Conservation (phyloP, 306 rosid genomes). For the Prinsepia uniflora region DNA sequence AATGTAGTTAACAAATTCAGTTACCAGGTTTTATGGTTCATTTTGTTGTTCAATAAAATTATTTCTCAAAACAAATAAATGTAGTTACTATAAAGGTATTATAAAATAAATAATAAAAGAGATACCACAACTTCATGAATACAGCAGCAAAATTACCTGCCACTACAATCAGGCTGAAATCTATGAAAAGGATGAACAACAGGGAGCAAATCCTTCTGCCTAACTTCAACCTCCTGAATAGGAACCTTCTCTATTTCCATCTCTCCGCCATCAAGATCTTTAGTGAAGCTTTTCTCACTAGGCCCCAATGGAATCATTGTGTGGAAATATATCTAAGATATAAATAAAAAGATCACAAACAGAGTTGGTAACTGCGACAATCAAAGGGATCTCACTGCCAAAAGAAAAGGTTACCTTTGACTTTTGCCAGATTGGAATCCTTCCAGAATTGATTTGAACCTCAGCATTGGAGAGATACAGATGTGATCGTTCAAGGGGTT, state of each 20-base stretch:
- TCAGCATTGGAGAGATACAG: slow-evolving; percentile 75
- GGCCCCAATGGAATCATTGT: slow-evolving; percentile 50
- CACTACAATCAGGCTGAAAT: slow-evolving; percentile 60
- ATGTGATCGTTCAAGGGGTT: slow-evolving; percentile 51
- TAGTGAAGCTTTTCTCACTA: slow-evolving; percentile 34
- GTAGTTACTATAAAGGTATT: too few species aligned
- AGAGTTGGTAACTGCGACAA: slow-evolving; percentile 20
- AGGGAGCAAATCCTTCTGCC: slow-evolving; percentile 78
- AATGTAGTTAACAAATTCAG: too few species aligned
- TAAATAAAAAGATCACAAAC: slow-evolving; percentile 26
- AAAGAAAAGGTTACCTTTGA: slow-evolving; percentile 57
- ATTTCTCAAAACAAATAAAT: too few species aligned
- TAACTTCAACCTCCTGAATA: slow-evolving; percentile 64
- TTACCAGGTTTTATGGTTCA: too few species aligned
- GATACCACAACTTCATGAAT: background rate
- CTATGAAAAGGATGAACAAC: slow-evolving; percentile 67
- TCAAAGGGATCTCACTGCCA: slow-evolving; percentile 13
- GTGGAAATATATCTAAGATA: slow-evolving; percentile 63
- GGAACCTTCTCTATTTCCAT: slow-evolving; percentile 73
- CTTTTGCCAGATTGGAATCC: slow-evolving; percentile 88
- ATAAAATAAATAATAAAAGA: too few species aligned
- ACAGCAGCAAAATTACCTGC: slow-evolving; percentile 50
- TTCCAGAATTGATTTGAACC: slow-evolving; percentile 73
- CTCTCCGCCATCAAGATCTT: slow-evolving; percentile 53
- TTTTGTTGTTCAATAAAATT: too few species aligned